A percentile compares a stretch with the other conserved stretches of the same genome.
Evolutionary conservation across 83 land plant species (phyloP).

Genomic region (Isoetes engelmannii): DNA sequence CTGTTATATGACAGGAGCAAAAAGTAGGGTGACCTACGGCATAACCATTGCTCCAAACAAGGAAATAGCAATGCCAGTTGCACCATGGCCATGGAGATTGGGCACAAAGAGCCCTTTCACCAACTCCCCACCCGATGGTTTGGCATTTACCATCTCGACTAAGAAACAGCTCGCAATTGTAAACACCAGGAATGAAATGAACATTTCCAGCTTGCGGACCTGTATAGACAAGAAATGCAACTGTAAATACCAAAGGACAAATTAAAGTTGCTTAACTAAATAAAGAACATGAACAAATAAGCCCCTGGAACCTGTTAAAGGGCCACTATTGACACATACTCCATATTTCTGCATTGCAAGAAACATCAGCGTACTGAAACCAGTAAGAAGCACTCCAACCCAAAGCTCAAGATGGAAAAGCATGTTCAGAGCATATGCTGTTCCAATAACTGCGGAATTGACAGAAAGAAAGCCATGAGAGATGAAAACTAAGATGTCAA

Average conservation of each 20-base stretch:
- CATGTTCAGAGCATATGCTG: conserved; percentile 24
- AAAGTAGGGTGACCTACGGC: conserved; percentile 52
- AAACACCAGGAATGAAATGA: conserved; percentile 57
- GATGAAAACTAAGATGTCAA: not conserved
- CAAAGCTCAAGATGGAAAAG: conserved; percentile 18
- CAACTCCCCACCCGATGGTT: conserved; percentile 60
- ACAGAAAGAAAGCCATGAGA: not conserved
- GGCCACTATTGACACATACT: not conserved
- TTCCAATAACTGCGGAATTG: conserved; percentile 15
- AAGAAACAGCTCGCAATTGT: conserved; percentile 68
- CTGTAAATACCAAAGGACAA: too few species aligned
- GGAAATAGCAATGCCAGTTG: conserved; percentile 73
- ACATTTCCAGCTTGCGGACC: conserved; percentile 72
- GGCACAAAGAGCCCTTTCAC: conserved; percentile 70
- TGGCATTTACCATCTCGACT: conserved; percentile 63
- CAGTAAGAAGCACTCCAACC: conserved; percentile 24
- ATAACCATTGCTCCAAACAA: conserved; percentile 92
- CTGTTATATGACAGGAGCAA: conserved; percentile 43
- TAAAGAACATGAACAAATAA: too few species aligned
- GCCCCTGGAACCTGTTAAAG: not conserved
- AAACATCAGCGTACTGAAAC: conserved; percentile 16
- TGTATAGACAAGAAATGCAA: conserved; percentile 6
- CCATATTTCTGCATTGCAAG: conserved; percentile 15
- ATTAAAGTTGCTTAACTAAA: too few species aligned
- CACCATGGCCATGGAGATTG: conserved; percentile 58